Percentiles rank a stretch among this genome's conserved stretches.
Evolutionary conservation across 2,329 filamentous ascomycete species (phyloP).

Genomic region (Chalaropsis ovoidea): DNA sequence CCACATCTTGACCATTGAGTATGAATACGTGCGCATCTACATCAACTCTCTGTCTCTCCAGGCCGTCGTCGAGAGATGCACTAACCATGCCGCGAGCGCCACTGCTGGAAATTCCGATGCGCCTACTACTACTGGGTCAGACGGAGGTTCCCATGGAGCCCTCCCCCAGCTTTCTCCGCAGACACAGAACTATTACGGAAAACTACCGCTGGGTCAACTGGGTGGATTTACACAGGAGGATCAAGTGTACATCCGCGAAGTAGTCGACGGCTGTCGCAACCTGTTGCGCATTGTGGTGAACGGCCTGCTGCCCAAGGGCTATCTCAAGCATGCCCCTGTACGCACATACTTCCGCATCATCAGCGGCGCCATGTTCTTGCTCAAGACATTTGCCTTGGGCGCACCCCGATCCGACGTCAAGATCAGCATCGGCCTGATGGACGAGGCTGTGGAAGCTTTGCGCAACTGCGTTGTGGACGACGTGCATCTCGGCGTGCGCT

Average conservation of each 20-base stretch:
- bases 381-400: constrained; percentile 75
- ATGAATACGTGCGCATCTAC: constrained; percentile 89
- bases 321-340: constrained; percentile 72
- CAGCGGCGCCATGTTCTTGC: constrained; percentile 71
- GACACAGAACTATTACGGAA: constrained; percentile 55
- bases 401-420: constrained; percentile 69
- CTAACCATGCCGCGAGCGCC: constrained; percentile 53
- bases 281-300: constrained; percentile 69
- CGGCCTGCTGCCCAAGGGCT: constrained; percentile 61
- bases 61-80: constrained; percentile 87
- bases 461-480: constrained; percentile 74
- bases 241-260: constrained; percentile 63
- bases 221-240: constrained; percentile 56
- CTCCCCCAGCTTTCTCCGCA: constrained; percentile 48
- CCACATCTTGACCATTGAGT: constrained; percentile 84
- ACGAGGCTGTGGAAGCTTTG: constrained; percentile 61
- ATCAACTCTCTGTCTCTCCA: constrained; percentile 90
- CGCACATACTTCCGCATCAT: constrained; percentile 81
- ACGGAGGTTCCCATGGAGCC: constrained; percentile 27
- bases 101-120: constrained; percentile 29
- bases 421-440: constrained; percentile 63
- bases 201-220: constrained; percentile 52
- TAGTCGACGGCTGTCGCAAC: constrained; percentile 66
- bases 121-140: constrained; percentile 33
- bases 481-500: constrained; percentile 73